These are phyloP conservation scores for Stellera chamaejasme DNA, from an alignment of 345 rosid genomes.

Conservation along the genomic window DNA sequence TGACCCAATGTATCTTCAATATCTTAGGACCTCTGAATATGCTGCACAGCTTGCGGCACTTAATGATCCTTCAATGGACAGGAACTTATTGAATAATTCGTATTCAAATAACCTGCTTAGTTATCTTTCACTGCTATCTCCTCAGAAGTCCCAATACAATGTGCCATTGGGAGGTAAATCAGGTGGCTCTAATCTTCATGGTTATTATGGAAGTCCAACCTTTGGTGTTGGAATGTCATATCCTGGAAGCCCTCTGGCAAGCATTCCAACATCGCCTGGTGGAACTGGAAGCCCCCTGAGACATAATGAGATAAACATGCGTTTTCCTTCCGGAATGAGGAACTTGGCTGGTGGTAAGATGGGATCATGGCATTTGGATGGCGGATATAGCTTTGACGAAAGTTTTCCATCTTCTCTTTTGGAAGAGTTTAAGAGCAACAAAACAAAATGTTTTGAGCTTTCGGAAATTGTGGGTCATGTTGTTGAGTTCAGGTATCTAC, in stretches of 20 bases:
- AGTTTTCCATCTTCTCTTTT: constrained; percentile 47
- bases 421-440: constrained; percentile 62
- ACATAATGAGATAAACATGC: constrained; percentile 39
- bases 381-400: constrained; percentile 26
- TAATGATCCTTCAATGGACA: constrained; percentile 31
- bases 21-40: constrained; percentile 36
- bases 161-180: constrained; percentile 37
- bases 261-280: constrained; percentile 38
- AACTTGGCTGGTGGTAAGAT: constrained; percentile 35
- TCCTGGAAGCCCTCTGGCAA: constrained; percentile 51
- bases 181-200: constrained; percentile 39
- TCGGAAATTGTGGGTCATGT: constrained; percentile 56
- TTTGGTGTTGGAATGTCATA: constrained; percentile 41
- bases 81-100: constrained; percentile 35
- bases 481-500: constrained; percentile 50
- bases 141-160: constrained; percentile 50
- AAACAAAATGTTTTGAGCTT: constrained; percentile 49
- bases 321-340: constrained; percentile 35
- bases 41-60: constrained; percentile 36
- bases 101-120: constrained; percentile 47
- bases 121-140: constrained; percentile 30
- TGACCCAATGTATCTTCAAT: constrained; percentile 53
- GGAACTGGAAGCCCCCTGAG: constrained; percentile 44
- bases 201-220: constrained; percentile 42
- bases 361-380: constrained; percentile 48